Evolutionary conservation across 805 yeast genomes (phyloP), one percentile per base, ranked within the genome.

Genomic region (Monosporozyma aerobia): DNA sequence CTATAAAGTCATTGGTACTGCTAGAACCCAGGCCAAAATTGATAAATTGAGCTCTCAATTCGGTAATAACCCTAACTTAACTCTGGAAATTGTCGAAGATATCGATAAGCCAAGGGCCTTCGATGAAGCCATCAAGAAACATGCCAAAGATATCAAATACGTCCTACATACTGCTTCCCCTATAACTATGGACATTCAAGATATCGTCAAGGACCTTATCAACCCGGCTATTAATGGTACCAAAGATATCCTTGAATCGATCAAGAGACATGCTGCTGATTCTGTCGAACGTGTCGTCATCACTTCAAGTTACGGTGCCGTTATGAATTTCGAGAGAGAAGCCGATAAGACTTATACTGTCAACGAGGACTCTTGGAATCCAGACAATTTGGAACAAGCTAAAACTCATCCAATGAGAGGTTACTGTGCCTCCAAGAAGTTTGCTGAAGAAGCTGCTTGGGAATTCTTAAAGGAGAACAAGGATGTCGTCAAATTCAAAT

Each of bases 141-240:
- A 67, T 35, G 74, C 76, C 54, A 76, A 77, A 35, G 83, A 80
- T 44, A 75, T 80, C 52, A 69, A 70, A 13, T 78, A 75, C 33
- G 81, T 82, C 49, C 57, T 81, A 44, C 87, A 82, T 64, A 74
- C 83, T 9, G 87, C 87, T 2, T 76, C 84, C 13, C 85, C 87
- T 11, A 77, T 77, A 61, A 69, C 73, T 27, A 76, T 73, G 61
- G 71, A 74, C 10, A 64, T 70, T 13, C 71, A 74, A 55, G 69
- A 75, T 37, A 62, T 59, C 33, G 82, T 76, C 53, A 74, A 75
- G 49, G 82, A 78, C 19, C 69, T 81, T 51, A 66, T 81, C 53
- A 70, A 63, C 25, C 87, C 87, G 3, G 85, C 86, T 1, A 67
- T 79, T 4, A 62, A 72, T 22, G 85, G 85, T 35, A 80, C 84